Base-by-base conservation (phyloP, 768 basidiomycete genomes). In the Multifurca ochricompacta region DNA sequence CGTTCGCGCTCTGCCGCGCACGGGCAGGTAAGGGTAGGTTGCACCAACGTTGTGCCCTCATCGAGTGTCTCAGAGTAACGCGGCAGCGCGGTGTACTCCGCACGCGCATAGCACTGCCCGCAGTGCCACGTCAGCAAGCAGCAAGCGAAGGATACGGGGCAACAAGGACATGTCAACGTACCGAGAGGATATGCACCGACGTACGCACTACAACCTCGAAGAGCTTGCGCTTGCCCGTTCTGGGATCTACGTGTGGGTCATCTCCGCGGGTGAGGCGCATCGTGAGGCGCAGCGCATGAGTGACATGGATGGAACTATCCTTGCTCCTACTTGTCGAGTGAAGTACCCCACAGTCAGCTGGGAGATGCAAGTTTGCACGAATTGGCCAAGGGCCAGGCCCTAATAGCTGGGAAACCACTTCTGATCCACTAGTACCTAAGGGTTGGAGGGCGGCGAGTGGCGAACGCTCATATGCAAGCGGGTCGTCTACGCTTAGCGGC, bases 321-420 rank as follows among this genome's bases (percentile, higher is more conserved):
- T 78, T 77, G 67, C 91, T 90, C 66, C 79, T 83, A 65, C 87
- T 93, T 9, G 91, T 88, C 62, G 89, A 86, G 62, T 79, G 81
- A 45, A 97, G 69, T 16, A 47, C 13, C 19, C 65, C 65, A 62
- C 85, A 88, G 2, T 81, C 77, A 14, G 68, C 69, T 0, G 94
- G 93, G 2, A 97, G 73, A 40, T 76, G 75, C 40, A 97, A 65
- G 28, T 79, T 73, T 49, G 80, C 77, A 53, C 82, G 80, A 56
- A 98, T 78, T 8, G 76, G 74, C 94, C 94, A 98, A 11, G 95
- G 94, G 0, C 95, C 94, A 2, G 81, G 80, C 27, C 85, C 86
- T 82, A 83, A 83, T 56, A 79, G 69, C 40, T 64, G 73, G 19
- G 84, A 80, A 27, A 77, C 79, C 45, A 77, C 66, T 48, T 85